Evolutionary conservation across 2,329 filamentous ascomycete species (phyloP), one percentile per base, ranked within the genome.

Genomic region (Diaporthe eres): DNA sequence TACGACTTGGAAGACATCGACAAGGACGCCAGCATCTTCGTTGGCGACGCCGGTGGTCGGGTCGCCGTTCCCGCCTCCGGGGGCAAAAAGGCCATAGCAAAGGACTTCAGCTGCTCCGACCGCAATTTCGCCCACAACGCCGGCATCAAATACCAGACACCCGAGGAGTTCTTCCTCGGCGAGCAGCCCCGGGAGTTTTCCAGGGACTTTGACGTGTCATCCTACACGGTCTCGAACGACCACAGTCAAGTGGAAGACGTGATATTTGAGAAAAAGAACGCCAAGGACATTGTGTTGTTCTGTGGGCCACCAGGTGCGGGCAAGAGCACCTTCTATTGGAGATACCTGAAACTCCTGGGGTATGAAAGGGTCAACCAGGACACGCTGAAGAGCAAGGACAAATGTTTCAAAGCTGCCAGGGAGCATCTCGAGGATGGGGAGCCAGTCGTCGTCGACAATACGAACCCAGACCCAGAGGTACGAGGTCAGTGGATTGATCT

Each of bases 361-460:
- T 98, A 98, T 82, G 90, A 92, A 81, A 91, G 97, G 65, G 91
- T 98, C 42, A 99, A 98, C 80, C 97, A 98, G 85, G 97, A 98
- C 83, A 90, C 89, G 2, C 88, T 98, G 63, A 98, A 98, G 84
- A 88, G 84, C 78, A 86, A 89, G 76, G 89, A 92, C 65, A 93
- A 91, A 79, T 94, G 92, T 82, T 85, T 98, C 76, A 94, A 95
- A 83, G 90, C 90, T 34, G 95, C 96, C 19, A 88, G 87, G 68
- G 90, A 94, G 61, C 84, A 90, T 63, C 86, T 98, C 57, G 84
- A 88, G 55, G 88, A 90, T 34, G 92, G 93, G 2, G 88, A 88
- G 31, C 94, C 94, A 3, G 91, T 98, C 5, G 95, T 89, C 37
- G 89, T 98, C 76, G 97, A 99, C 84, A 98, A 98, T 83, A 98